Percentiles rank a stretch among this genome's conserved stretches.
phyloP scores from a whole-genome alignment of 768 basidiomycete species.

The Tylopilus subfusipes region DNA sequence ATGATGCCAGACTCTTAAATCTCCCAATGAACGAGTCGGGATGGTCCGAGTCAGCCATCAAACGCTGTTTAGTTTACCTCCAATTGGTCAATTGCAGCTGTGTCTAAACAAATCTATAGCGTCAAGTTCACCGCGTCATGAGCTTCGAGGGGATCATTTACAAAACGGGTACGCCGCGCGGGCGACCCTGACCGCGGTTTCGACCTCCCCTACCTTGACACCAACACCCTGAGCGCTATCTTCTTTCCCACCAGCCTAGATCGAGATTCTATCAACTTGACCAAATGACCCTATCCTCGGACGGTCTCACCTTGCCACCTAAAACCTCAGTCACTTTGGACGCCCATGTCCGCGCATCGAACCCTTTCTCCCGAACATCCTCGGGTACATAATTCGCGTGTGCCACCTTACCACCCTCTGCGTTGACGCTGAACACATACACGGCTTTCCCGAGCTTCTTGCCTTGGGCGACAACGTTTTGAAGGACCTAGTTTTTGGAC shows the following conservation, averaged over 20 bases:
- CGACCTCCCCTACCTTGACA: slow-evolving; percentile 52
- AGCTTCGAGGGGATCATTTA: slow-evolving; percentile 13
- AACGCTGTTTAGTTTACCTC: neutral
- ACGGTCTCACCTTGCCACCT: slow-evolving; percentile 80
- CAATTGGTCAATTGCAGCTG: neutral
- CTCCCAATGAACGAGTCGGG: neutral
- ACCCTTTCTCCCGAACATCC: slow-evolving; percentile 54
- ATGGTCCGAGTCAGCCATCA: neutral
- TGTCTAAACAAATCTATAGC: neutral
- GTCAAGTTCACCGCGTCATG: neutral
- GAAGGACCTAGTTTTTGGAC: slow-evolving; percentile 53
- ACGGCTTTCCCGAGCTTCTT: slow-evolving; percentile 79
- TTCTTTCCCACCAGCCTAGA: slow-evolving; percentile 90
- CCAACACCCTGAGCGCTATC: slow-evolving; percentile 92
- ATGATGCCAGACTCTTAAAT: neutral
- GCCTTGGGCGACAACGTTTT: slow-evolving; percentile 70
- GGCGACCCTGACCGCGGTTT: slow-evolving; percentile 65
- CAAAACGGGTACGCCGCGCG: slow-evolving; percentile 34
- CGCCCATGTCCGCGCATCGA: slow-evolving; percentile 91
- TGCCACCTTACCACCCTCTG: slow-evolving; percentile 66
- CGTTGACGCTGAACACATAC: slow-evolving; percentile 84
- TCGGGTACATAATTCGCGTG: slow-evolving; percentile 84
- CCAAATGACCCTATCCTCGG: neutral
- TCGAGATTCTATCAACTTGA: slow-evolving; percentile 7
- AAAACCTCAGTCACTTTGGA: slow-evolving; percentile 69